These are phyloP conservation scores for barley (Hordeum vulgare) DNA, from an alignment of 176 grass and related monocot genomes.

Conservation along the genomic window MorexV3_pseudomolecules_assembly NC_058520.1:589152438-589152937, in stretches of 20 bases:
- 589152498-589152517: neutral
- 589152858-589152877: neutral
- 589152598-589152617: neutral
- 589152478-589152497: neutral
- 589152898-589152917: neutral
- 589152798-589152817: neutral
- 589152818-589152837: neutral
- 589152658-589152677: neutral
- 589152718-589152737: neutral
- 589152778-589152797: neutral
- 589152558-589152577: neutral
- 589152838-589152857: neutral
- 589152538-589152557: neutral
- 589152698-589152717: neutral
- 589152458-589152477: neutral
- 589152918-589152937: neutral
- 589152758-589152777: neutral
- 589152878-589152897: neutral
- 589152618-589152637: neutral
- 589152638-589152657: neutral
- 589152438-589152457: conserved; percentile 3
- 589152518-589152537: neutral
- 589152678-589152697: neutral
- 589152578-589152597: neutral
- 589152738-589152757: neutral